Evolutionary conservation across 148 eudicot species (phyloP), one percentile per base, ranked within the genome.

Genomic region (Simmondsia chinensis): DNA sequence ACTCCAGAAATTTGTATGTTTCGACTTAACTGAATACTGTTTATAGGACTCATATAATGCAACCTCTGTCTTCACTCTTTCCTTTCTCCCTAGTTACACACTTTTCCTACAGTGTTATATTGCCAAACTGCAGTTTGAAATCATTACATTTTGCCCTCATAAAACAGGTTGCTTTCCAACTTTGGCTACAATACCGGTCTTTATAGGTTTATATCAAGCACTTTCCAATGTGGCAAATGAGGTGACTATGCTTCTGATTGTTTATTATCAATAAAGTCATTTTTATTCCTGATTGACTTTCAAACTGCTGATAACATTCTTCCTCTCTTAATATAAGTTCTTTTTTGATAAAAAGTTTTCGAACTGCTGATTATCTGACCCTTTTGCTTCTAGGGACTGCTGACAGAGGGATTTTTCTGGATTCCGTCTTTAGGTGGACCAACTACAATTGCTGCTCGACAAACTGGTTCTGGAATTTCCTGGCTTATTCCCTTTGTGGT

Each of bases 401-500:
- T 93, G 36, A 93, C 95, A 4, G 99, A 93, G 71, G 96, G 99
- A 28, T 93, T 93, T 66, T 93, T 93, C 42, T 93, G 99, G 99
- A 86, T 93, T 64, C 99, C 99, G 24, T 93, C 99, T 24, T 65
- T 93, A 75, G 99, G 94, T 38, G 99, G 99, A 20, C 99, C 99
- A 43, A 93, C 99, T 31, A 65, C 94, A 33, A 79, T 93, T 58
- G 99, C 99, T 72, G 99, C 96, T 62, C 79, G 99, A 41, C 99
- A 93, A 68, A 93, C 87, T 69, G 99, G 99, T 63, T 38, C 96
- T 15, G 99, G 99, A 66, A 53, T 86, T 55, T 93, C 99, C 38
- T 93, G 99, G 99, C 88, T 93, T 35, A 7, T 93, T 60, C 99
- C 99, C 2, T 93, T 93, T 75, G 99, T 93, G 96, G 99, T 93